Conservation (phyloP, 2,329 filamentous ascomycete species). For the Cadophora gregata region DNA sequence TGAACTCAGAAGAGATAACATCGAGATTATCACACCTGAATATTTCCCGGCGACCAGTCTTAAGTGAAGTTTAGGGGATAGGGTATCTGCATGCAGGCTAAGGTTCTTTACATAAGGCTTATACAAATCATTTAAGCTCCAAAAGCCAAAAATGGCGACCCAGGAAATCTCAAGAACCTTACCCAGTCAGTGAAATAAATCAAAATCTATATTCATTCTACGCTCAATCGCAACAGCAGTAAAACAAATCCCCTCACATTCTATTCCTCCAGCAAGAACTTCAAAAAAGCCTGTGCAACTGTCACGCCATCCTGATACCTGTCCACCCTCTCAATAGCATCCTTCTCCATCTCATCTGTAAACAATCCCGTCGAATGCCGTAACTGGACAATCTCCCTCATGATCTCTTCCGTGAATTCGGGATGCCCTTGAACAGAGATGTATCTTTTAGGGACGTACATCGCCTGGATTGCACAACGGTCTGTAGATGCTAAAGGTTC, state of each 20-base stretch:
- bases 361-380: constrained; percentile 74
- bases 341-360: constrained; percentile 68
- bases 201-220: constrained; percentile 13
- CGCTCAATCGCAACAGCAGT: constrained; percentile 26
- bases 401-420: constrained; percentile 77
- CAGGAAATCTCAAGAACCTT: not conserved
- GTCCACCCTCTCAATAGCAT: constrained; percentile 69
- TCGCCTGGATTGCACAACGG: constrained; percentile 77
- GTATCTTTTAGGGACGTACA: constrained; percentile 70
- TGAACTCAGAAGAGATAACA: too few relatives aligned
- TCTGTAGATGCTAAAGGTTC: constrained; percentile 68
- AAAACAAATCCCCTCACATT: not conserved
- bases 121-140: not conserved
- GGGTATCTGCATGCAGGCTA: too few relatives aligned
- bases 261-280: constrained; percentile 69
- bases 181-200: not conserved
- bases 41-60: too few relatives aligned
- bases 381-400: constrained; percentile 68
- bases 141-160: too few relatives aligned
- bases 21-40: too few relatives aligned
- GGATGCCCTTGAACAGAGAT: constrained; percentile 88
- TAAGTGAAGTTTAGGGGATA: too few relatives aligned
- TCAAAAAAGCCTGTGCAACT: constrained; percentile 76
- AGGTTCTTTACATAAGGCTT: too few relatives aligned
- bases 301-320: constrained; percentile 80